Evolutionary conservation across 768 basidiomycete genomes (phyloP), one percentile per base, ranked within the genome.

Genomic region (Nevesoporus exiguus): DNA sequence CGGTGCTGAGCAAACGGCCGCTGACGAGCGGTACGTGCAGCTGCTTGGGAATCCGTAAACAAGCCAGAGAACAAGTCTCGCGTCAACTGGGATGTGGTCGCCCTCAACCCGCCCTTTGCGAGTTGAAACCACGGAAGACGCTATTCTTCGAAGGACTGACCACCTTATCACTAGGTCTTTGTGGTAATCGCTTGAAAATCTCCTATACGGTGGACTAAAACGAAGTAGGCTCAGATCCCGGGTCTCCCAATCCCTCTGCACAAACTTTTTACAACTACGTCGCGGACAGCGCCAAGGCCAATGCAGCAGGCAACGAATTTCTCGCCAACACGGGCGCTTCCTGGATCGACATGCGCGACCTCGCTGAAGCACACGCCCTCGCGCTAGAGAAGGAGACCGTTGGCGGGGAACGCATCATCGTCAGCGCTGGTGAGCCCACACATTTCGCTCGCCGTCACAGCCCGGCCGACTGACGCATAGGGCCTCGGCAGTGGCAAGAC

Each of bases 321-420:
- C 55, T 68, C 31, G 61, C 61, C 22, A 51, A 61, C 17, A 51
- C 60, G 17, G 67, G 68, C 6, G 62, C 63, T 14, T 54, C 61
- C 22, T 81, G 76, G 74, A 62, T 80, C 27, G 80, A 84, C 47
- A 82, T 83, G 7, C 76, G 82, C 7, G 83, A 85, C 62, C 62
- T 82, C 31, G 83, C 79, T 0, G 66, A 71, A 15, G 82, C 79
- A 0, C 85, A 87, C 60, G 73, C 75, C 0, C 65, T 71, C 6
- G 81, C 82, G 5, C 65, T 90, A 21, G 74, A 75, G 49, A 77
- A 74, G 47, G 71, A 76, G 25, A 75, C 72, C 3, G 85, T 84
- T 0, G 78, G 76, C 3, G 80, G 80, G 1, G 74, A 87, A 51
- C 73, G 87, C 31, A 77, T 87, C 61, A 75, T 88, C 61, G 57